phyloP scores from a whole-genome alignment of 2,329 filamentous ascomycete species.

The Scytalidium sp. region DNA sequence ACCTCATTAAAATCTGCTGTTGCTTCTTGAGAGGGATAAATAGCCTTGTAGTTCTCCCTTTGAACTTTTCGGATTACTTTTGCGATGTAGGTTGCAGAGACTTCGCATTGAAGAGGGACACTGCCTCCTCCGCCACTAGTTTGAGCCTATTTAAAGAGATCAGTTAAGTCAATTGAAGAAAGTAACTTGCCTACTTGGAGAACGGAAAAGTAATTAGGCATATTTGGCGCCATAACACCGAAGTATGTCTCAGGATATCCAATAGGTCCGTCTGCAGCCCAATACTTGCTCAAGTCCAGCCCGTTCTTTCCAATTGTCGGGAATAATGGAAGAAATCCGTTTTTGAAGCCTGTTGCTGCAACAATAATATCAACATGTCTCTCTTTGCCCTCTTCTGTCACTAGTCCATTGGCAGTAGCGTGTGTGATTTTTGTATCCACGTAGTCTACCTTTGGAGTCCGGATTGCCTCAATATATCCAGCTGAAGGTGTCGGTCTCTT shows the following conservation, averaged over 20 bases:
- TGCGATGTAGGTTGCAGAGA: constrained; percentile 59
- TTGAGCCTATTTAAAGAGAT: too few species aligned
- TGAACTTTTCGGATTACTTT: constrained; percentile 50
- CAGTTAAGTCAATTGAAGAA: too few species aligned
- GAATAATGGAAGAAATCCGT: constrained; percentile 1
- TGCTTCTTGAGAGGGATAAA: constrained; percentile 41
- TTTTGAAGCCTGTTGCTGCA: constrained; percentile 22
- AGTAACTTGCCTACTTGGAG: too few species aligned
- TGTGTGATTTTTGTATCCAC: constrained; percentile 40
- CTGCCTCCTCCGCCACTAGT: constrained; percentile 59
- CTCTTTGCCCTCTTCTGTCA: constrained; percentile 20
- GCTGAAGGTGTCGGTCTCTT: constrained; percentile 34
- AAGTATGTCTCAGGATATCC: constrained; percentile 7
- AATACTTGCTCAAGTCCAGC: not conserved
- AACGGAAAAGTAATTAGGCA: constrained; percentile 9
- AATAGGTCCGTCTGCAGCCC: constrained; percentile 18
- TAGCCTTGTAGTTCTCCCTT: constrained; percentile 44
- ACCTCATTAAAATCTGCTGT: constrained; percentile 59
- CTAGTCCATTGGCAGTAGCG: constrained; percentile 29
- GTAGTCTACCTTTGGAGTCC: constrained; percentile 27
- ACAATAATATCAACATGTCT: constrained; percentile 25
- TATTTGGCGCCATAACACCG: not conserved
- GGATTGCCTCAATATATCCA: constrained; percentile 30
- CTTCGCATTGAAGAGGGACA: constrained; percentile 63
- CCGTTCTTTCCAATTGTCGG: not conserved